Conservation (phyloP, 306 rosid genomes). For the Medicago ruthenica region DNA sequence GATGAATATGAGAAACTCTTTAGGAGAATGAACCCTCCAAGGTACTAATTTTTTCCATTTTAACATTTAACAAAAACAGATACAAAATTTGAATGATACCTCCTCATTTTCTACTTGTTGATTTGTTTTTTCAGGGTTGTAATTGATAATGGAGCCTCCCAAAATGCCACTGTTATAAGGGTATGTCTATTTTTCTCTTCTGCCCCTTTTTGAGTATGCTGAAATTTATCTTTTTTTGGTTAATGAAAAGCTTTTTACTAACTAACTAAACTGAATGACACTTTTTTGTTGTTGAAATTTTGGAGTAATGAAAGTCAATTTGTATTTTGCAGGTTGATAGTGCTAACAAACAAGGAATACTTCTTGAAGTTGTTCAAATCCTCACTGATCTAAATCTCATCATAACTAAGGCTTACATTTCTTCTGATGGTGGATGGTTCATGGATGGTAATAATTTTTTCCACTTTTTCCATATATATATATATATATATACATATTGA, state of each 20-base stretch:
- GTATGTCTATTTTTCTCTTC: constrained; percentile 45
- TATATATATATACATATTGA: not conserved
- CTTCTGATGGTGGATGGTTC: constrained; percentile 99
- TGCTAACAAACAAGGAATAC: constrained; percentile 87
- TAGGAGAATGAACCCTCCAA: constrained; percentile 92
- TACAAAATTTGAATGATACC: constrained; percentile 32
- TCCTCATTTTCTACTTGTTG: constrained; percentile 2
- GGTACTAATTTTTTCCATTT: constrained; percentile 46
- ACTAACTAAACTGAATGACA: no score
- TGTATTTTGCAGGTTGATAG: constrained; percentile 72
- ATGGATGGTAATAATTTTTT: constrained; percentile 78
- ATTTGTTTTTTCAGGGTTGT: constrained; percentile 77
- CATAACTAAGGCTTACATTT: constrained; percentile 85
- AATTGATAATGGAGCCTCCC: constrained; percentile 83
- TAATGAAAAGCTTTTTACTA: constrained; percentile 24
- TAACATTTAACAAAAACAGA: constrained; percentile 40
- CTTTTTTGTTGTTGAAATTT: constrained; percentile 2
- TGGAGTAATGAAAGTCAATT: constrained; percentile 11
- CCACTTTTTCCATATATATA: not conserved
- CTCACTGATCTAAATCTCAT: constrained; percentile 89
- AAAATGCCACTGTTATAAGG: constrained; percentile 87
- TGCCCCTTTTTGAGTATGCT: not conserved
- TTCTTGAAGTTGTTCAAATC: constrained; percentile 89
- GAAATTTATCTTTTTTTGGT: constrained; percentile 14
- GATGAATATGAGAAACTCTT: constrained; percentile 89